Evolutionary conservation across 2,329 filamentous ascomycete genomes (phyloP), one percentile per base, ranked within the genome.

Genomic region (Colletotrichum plurivorum): DNA sequence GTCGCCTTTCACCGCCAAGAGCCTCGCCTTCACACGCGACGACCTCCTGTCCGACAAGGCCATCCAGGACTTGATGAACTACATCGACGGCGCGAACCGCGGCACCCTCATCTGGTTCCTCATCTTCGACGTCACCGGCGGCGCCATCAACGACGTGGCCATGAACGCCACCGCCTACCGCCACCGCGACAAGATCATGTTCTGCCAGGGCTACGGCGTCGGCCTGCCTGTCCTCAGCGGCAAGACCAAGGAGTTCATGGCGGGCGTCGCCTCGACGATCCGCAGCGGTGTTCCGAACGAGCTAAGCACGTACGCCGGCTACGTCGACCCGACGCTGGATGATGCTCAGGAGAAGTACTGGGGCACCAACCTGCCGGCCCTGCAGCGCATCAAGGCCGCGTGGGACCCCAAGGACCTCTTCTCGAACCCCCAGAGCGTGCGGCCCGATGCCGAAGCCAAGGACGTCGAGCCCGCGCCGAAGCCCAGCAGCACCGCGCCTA

Each of bases 131-230:
- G 83, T 88, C 1, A 83, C 85, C 16, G 90, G 88, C 51, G 90
- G 90, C 10, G 89, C 88, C 13, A 84, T 89, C 58, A 84, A 83
- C 72, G 88, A 92, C 66, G 79, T 87, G 1, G 78, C 88, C 0
- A 76, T 77, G 69, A 82, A 90, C 72, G 85, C 85, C 10, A 91
- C 89, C 0, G 85, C 89, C 8, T 92, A 90, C 73, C 84, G 86
- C 1, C 90, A 92, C 73, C 86, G 90, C 54, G 87, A 92, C 80
- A 88, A 88, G 71, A 73, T 91, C 48, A 86, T 91, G 78, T 90
- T 89, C 79, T 85, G 89, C 74, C 88, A 92, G 74, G 87, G 85
- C 0, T 92, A 91, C 73, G 87, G 83, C 9, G 74, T 91, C 52
- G 87, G 85, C 18, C 73, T 88, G 0, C 78, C 82, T 0, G 78